Base-by-base conservation (phyloP, 345 rosid species). In the Lepidium didymum region DNA sequence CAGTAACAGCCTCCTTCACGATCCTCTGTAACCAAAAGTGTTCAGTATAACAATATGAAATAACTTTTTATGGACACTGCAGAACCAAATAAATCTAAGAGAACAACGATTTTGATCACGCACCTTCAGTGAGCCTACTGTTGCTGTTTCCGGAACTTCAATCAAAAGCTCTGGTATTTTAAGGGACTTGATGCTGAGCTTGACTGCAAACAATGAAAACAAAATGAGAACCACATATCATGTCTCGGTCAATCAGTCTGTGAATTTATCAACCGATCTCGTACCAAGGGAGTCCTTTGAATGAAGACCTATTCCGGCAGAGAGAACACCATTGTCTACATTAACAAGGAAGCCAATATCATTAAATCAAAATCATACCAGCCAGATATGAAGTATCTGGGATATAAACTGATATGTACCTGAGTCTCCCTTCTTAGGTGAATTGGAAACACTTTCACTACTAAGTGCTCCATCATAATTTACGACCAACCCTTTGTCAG, bases 41-140 rank as follows among this genome's bases (percentile, higher is more conserved):
- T 31, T 10, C 11, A 75, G 56, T 12, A 5, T 67, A 47, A 57
- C 42, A n/a, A 16, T 64, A 56, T 31, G 61, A 14, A 6, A 49
- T 49, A 58, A 57, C 38, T 16, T 14, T 50, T 66, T 43, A 34
- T 35, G 40, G 23, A 72, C 19, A 61, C n/a, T 19, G 27, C 54
- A 46, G 27, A 37, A 7, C 56, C 13, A n/a, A 50, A 25, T 13
- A 7, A 12, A 62, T 71, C 15, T 54, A 36, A 49, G 56, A 31
- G 29, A 40, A 13, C 4, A 25, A 44, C 53, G 42, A 33, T 10
- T 40, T 42, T 36, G 35, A 58, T 62, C 69, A 67, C 37, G 58
- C 79, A 95, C 99, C 97, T 95, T 91, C 59, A 95, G 76, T 7
- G 93, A 91, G 63, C 92, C 91, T 60, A 91, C 81, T 11, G 97